A percentile compares a stretch with the other conserved stretches of the same genome.
These are phyloP conservation scores for Schwanniomyces vanrijiae DNA, from an alignment of 805 yeast species.

Conservation along the genomic window DNA sequence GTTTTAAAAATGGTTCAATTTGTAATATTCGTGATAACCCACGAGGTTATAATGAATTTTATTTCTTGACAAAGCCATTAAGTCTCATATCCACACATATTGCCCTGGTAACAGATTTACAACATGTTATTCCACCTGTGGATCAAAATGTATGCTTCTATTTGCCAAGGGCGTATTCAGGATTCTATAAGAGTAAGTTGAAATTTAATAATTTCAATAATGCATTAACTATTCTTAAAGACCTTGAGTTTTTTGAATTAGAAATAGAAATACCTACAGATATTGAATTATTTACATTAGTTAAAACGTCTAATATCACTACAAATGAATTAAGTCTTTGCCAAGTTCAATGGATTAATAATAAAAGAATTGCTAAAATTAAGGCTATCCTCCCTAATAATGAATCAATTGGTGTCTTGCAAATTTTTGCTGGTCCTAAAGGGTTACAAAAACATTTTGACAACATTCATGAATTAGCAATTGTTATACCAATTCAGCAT, in stretches of 20 bases:
- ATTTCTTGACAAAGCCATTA: conserved; percentile 77
- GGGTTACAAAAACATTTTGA: conserved; percentile 58
- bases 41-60: conserved; percentile 50
- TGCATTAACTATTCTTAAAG: conserved; percentile 69
- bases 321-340: conserved; percentile 60
- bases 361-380: conserved; percentile 65
- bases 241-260: conserved; percentile 77
- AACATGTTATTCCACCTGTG: conserved; percentile 83
- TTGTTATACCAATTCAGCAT: conserved; percentile 76
- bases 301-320: conserved; percentile 51
- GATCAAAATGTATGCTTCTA: conserved; percentile 76
- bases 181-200: conserved; percentile 62
- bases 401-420: conserved; percentile 68
- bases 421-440: conserved; percentile 68
- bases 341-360: conserved; percentile 73
- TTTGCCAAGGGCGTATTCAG: conserved; percentile 85
- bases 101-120: conserved; percentile 76
- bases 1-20: conserved; percentile 29
- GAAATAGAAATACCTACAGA: conserved; percentile 70
- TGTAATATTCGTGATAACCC: conserved; percentile 28
- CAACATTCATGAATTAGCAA: conserved; percentile 65
- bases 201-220: conserved; percentile 70
- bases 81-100: conserved; percentile 81
- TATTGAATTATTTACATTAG: conserved; percentile 63
- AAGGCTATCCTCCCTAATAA: conserved; percentile 78